Conservation (phyloP, 129 eudicot species). For the Centaurea solstitialis region DNA sequence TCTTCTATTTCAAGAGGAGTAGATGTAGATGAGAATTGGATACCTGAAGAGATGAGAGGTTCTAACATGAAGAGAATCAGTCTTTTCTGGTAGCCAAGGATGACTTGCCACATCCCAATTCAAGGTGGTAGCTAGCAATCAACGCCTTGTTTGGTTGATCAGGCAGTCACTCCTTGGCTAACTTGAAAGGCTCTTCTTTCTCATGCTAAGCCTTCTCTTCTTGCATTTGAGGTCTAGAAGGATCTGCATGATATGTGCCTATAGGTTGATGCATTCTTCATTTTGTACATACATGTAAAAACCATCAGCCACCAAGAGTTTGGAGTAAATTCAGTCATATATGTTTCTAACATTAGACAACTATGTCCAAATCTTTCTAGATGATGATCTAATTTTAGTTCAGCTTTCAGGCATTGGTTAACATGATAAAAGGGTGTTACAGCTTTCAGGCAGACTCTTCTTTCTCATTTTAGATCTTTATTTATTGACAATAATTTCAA, state of each 20-base stretch:
- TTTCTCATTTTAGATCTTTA: not conserved
- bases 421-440: too few relatives aligned
- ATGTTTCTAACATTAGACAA: not conserved
- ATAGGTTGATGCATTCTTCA: not conserved
- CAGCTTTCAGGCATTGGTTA: too few relatives aligned
- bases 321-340: not conserved
- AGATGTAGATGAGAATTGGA: not conserved
- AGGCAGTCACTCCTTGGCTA: constrained; percentile 27
- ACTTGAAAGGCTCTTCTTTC: constrained; percentile 19
- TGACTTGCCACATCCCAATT: constrained; percentile 37
- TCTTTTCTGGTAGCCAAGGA: constrained; percentile 38
- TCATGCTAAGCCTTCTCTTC: constrained; percentile 11
- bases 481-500: not conserved
- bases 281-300: not conserved
- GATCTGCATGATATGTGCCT: not conserved
- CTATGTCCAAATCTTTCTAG: not conserved
- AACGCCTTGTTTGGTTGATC: constrained; percentile 1
- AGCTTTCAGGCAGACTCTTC: not conserved
- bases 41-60: not conserved
- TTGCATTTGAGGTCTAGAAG: not conserved
- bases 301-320: not conserved
- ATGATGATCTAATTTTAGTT: too few relatives aligned
- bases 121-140: constrained; percentile 2
- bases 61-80: constrained; percentile 12
- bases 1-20: not conserved